Evolutionary conservation across 768 basidiomycete genomes (phyloP).

Genomic region (Mycena rebaudengoi): DNA sequence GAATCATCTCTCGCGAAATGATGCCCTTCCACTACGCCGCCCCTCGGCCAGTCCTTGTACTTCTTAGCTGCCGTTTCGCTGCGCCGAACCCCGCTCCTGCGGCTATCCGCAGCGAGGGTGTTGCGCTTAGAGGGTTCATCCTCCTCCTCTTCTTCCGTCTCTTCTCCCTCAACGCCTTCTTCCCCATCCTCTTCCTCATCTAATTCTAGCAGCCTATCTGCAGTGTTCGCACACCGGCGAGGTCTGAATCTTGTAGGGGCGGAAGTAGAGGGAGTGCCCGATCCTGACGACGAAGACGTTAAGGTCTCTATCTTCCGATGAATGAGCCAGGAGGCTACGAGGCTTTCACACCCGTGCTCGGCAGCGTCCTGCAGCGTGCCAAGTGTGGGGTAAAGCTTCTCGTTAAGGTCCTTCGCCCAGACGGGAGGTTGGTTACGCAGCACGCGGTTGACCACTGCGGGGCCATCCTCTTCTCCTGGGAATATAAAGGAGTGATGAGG

Average conservation of each 20-base stretch:
- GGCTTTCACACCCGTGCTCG: not conserved
- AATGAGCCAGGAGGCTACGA: not conserved
- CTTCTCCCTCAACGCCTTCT: no score
- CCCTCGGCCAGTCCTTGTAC: not conserved
- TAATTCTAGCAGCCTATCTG: no score
- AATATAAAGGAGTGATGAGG: not conserved
- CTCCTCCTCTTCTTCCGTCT: no score
- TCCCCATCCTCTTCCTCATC: no score
- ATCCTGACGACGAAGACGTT: no score
- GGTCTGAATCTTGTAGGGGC: not conserved
- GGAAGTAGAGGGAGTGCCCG: not conserved
- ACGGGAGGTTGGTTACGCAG: not conserved
- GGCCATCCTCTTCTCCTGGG: not conserved
- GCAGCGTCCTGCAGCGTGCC: not conserved
- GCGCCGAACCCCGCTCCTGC: no score
- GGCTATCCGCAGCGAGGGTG: no score
- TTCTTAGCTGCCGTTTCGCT: no score
- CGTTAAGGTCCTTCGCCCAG: not conserved
- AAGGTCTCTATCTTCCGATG: not conserved
- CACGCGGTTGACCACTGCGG: not conserved
- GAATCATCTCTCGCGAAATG: not conserved
- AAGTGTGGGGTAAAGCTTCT: not conserved
- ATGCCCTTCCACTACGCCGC: not conserved
- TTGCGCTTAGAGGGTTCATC: no score
- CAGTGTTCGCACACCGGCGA: not conserved